A percentile compares a stretch with the other conserved stretches of the same genome.
phyloP scores from a whole-genome alignment of 768 basidiomycete genomes.

The Termitomyces titanicus region DNA sequence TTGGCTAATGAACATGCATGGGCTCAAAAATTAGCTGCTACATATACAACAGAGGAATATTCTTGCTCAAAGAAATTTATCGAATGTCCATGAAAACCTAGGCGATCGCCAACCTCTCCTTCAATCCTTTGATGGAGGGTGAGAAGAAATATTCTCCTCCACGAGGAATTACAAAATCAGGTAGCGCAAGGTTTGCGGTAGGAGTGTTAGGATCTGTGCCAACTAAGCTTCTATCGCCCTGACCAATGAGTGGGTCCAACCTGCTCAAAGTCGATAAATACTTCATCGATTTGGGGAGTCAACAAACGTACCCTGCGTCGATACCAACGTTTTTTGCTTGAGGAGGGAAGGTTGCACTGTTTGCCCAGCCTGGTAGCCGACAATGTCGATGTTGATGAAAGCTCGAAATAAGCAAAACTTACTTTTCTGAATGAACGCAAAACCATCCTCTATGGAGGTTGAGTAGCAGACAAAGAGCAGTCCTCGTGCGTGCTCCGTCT shows the following conservation, averaged over 20 bases:
- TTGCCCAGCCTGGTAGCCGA: slow-evolving; percentile 32
- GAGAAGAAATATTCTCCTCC: slow-evolving; percentile 55
- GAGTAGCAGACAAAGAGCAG: slow-evolving; percentile 44
- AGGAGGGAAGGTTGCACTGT: slow-evolving; percentile 32
- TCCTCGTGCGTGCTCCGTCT: slow-evolving; percentile 45
- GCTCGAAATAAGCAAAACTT: slow-evolving; percentile 9
- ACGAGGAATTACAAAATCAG: slow-evolving; percentile 38
- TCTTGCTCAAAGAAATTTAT: too few relatives aligned
- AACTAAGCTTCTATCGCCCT: slow-evolving; percentile 21
- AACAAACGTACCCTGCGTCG: slow-evolving; percentile 25
- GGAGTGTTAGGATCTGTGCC: slow-evolving; percentile 32
- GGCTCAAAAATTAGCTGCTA: background rate
- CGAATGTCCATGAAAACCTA: background rate
- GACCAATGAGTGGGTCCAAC: slow-evolving; percentile 47
- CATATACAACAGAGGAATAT: background rate
- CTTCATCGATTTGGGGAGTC: background rate
- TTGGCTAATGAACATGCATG: background rate
- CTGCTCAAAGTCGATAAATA: slow-evolving; percentile 24
- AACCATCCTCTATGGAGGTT: slow-evolving; percentile 35
- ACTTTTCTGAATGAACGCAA: slow-evolving; percentile 41
- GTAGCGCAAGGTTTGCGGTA: slow-evolving; percentile 25
- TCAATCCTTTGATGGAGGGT: slow-evolving; percentile 44
- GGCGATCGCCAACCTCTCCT: slow-evolving; percentile 25
- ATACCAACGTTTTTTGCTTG: slow-evolving; percentile 17
- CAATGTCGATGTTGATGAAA: background rate